These are phyloP conservation scores for Leishmania amazonensis DNA, from an alignment of 208 protist genomes.

Conservation along the genomic window DNA sequence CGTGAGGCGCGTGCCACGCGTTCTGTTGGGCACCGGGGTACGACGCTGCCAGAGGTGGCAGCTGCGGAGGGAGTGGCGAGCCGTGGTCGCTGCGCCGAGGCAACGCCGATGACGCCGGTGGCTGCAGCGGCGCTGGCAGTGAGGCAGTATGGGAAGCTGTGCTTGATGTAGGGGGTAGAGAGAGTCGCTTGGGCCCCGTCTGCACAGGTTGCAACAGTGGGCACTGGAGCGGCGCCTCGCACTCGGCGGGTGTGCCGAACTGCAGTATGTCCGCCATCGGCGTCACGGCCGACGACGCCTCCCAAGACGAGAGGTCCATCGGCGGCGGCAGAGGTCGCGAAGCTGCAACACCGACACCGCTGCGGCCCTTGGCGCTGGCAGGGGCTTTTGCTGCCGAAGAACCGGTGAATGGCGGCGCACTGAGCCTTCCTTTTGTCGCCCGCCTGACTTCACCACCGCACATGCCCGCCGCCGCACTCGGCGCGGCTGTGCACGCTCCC, in stretches of 20 bases:
- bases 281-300: not conserved
- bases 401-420: not conserved
- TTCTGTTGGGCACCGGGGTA: conserved; percentile 3
- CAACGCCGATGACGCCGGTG: not conserved
- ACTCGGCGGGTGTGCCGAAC: not conserved
- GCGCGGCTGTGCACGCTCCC: not conserved
- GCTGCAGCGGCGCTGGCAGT: not conserved
- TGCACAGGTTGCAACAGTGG: not conserved
- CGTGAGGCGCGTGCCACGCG: conserved; percentile 11
- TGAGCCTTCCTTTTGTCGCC: not conserved
- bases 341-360: not conserved
- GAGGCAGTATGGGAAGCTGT: not conserved
- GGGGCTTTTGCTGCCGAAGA: not conserved
- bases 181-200: not conserved
- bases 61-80: not conserved
- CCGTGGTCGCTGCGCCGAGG: not conserved
- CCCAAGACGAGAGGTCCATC: conserved; percentile 10
- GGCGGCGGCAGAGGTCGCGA: not conserved
- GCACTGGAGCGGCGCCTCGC: not conserved
- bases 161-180: not conserved
- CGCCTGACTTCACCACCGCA: not conserved
- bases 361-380: not conserved
- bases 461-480: not conserved
- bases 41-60: not conserved
- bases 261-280: not conserved